These are phyloP conservation scores for Wickerhamomyces rabaulensis DNA, from an alignment of 805 yeast species.

Conservation along the genomic window DNA sequence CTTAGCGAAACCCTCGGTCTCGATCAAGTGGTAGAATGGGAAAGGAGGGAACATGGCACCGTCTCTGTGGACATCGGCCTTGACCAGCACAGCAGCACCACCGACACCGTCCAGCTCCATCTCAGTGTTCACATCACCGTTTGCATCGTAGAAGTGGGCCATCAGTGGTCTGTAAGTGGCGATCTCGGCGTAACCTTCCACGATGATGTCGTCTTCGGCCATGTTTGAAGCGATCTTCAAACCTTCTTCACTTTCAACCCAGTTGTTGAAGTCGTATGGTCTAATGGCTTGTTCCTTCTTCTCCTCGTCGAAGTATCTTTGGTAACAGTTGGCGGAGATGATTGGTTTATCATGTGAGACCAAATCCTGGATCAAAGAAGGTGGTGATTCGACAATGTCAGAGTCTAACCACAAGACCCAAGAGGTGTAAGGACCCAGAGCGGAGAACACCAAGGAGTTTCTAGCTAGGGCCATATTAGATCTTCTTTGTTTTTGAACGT, in stretches of 20 bases:
- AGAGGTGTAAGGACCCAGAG: slow-evolving; percentile 82
- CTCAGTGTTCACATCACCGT: slow-evolving; percentile 57
- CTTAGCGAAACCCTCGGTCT: slow-evolving; percentile 97
- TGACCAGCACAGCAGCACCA: slow-evolving; percentile 92
- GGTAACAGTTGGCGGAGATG: slow-evolving; percentile 89
- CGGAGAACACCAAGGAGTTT: slow-evolving; percentile 83
- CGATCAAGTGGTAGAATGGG: slow-evolving; percentile 94
- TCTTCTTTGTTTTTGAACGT: slow-evolving; percentile 85
- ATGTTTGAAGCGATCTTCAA: slow-evolving; percentile 63
- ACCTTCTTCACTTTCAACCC: slow-evolving; percentile 87
- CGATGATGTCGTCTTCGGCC: slow-evolving; percentile 85
- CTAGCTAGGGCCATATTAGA: slow-evolving; percentile 90
- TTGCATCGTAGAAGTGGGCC: slow-evolving; percentile 78
- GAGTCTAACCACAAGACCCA: slow-evolving; percentile 98
- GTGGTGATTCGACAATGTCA: slow-evolving; percentile 87
- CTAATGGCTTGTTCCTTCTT: slow-evolving; percentile 56
- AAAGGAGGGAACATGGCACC: slow-evolving; percentile 99
- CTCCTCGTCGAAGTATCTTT: slow-evolving; percentile 62
- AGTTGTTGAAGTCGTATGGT: slow-evolving; percentile 93
- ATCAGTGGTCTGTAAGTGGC: slow-evolving; percentile 93
- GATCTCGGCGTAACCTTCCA: slow-evolving; percentile 90
- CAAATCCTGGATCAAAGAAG: slow-evolving; percentile 79
- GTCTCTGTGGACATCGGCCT: slow-evolving; percentile 97
- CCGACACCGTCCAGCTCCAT: slow-evolving; percentile 96
- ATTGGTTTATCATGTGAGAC: slow-evolving; percentile 82